Evolutionary conservation across 306 rosid genomes (phyloP).

Genomic region (Geum urbanum): DNA sequence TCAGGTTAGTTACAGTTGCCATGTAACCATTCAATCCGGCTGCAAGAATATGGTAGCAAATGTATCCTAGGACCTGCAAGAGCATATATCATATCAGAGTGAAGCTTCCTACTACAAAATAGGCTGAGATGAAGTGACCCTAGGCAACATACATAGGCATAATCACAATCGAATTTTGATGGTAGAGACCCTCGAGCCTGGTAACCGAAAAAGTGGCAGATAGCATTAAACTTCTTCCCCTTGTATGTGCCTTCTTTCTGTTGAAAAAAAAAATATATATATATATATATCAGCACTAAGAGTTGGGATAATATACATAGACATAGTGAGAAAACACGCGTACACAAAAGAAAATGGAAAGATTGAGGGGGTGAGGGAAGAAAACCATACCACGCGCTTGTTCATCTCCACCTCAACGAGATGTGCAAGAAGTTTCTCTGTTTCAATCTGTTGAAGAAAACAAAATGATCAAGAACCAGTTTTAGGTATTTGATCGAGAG

Average conservation of each 20-base stretch:
- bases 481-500: slow-evolving; percentile 13
- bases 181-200: slow-evolving; percentile 99
- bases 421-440: slow-evolving; percentile 93
- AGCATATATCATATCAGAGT: slow-evolving; percentile 17
- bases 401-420: slow-evolving; percentile 91
- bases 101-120: slow-evolving; percentile 13
- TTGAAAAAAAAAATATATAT: slow-evolving; percentile 23
- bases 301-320: not conserved
- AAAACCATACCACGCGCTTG: slow-evolving; percentile 64
- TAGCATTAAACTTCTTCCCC: slow-evolving; percentile 96
- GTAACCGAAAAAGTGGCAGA: slow-evolving; percentile 97
- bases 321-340: not conserved
- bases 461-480: slow-evolving; percentile 24
- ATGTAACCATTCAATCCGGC: slow-evolving; percentile 91
- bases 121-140: slow-evolving; percentile 17
- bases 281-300: slow-evolving; percentile 5
- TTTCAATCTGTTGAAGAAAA: slow-evolving; percentile 68
- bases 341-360: not conserved
- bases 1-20: slow-evolving; percentile 86
- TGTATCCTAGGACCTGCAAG: slow-evolving; percentile 85
- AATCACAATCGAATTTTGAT: slow-evolving; percentile 94
- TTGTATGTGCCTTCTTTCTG: slow-evolving; percentile 97
- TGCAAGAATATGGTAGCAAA: slow-evolving; percentile 87
- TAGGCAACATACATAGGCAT: slow-evolving; percentile 71
- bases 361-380: not conserved